Percentiles rank a stretch among this genome's conserved stretches.
These are phyloP conservation scores for Saccharomycopsis javanensis DNA, from an alignment of 805 yeast species.

Conservation along the genomic window DNA sequence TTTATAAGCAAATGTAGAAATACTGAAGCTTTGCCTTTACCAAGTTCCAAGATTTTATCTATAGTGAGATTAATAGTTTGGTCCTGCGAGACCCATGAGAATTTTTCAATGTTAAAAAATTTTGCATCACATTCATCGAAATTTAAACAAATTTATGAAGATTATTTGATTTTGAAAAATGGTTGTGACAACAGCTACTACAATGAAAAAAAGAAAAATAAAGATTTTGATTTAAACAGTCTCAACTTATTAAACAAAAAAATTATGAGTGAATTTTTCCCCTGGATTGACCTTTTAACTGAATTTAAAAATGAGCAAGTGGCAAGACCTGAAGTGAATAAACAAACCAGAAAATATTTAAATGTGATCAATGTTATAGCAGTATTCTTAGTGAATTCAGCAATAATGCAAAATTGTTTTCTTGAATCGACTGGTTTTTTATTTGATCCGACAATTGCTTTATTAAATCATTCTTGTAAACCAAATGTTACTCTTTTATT, in stretches of 20 bases:
- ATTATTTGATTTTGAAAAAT: background rate
- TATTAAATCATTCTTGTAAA: slow-evolving; percentile 34
- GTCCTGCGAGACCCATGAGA: slow-evolving; percentile 3
- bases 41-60: background rate
- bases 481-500: slow-evolving; percentile 28
- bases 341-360: background rate
- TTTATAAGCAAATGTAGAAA: background rate
- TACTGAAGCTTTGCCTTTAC: background rate
- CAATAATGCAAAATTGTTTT: slow-evolving; percentile 23
- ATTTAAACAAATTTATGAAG: background rate
- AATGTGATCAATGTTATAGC: background rate
- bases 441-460: slow-evolving; percentile 30
- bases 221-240: background rate
- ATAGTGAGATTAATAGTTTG: slow-evolving; percentile 9
- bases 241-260: background rate
- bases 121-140: slow-evolving; percentile 7
- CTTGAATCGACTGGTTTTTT: slow-evolving; percentile 27
- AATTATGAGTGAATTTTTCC: background rate
- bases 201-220: background rate
- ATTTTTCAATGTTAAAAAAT: background rate
- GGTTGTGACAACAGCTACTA: background rate
- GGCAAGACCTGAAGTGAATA: background rate
- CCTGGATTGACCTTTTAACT: background rate
- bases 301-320: background rate
- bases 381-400: slow-evolving; percentile 26